phyloP scores from a whole-genome alignment of 495 filamentous ascomycete genomes.

The Penicillium egyptiacum region DNA sequence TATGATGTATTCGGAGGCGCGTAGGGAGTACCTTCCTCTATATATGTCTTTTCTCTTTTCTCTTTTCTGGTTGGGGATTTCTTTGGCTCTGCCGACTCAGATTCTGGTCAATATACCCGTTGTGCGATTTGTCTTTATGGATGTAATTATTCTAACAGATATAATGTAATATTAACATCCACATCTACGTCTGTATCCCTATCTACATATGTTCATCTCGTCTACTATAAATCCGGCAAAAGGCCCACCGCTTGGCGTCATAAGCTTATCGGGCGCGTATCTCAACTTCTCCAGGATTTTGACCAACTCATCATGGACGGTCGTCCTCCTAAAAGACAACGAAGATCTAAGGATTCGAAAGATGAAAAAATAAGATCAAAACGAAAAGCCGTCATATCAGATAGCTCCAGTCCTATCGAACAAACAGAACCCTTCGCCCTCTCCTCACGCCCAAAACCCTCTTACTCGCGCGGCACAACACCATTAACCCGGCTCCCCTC shows the following conservation, averaged over 20 bases:
- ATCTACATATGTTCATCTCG: not conserved
- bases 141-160: not conserved
- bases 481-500: conserved; percentile 14
- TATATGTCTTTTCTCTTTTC: not conserved
- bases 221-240: not conserved
- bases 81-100: not conserved
- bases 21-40: conserved; percentile 13
- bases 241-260: conserved; percentile 14
- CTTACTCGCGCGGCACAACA: conserved; percentile 14
- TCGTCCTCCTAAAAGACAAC: conserved; percentile 50
- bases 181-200: not conserved
- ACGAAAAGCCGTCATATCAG: not conserved
- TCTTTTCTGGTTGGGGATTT: not conserved
- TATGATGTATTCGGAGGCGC: conserved; percentile 56
- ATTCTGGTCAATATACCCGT: conserved; percentile 21
- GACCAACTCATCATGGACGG: conserved; percentile 39
- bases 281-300: conserved; percentile 11
- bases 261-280: conserved; percentile 22
- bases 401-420: conserved; percentile 6
- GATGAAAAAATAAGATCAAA: not conserved
- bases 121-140: conserved; percentile 10
- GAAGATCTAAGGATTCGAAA: conserved; percentile 27
- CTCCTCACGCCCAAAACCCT: conserved; percentile 18
- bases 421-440: conserved; percentile 12
- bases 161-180: not conserved